Evolutionary conservation across 768 basidiomycete species (phyloP), one percentile per base, ranked within the genome.

Genomic region (Psilocybe azurescens): DNA sequence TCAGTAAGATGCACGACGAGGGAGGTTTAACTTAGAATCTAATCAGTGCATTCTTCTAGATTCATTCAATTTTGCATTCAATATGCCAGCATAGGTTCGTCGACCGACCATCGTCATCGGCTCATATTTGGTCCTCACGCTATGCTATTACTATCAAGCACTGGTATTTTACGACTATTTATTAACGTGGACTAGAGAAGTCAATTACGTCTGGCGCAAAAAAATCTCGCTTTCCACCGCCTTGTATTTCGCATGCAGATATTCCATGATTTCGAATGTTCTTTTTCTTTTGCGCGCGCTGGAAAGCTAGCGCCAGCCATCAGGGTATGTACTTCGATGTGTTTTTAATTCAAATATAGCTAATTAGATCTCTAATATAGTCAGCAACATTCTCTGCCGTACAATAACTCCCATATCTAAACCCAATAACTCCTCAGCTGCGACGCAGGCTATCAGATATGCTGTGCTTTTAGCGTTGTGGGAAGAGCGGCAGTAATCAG

Each of bases 401-500:
- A 7, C 33, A 7, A 36, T 36, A 11, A 36, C 33, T 36, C 11
- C 46, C 28, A 6, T 44, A 20, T 7, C 49, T 56, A 11, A 62
- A 9, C 28, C 24, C 7, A 14, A 9, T 14, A 24, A 20, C 20
- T 52, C 47, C 9, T 41, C 55, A 64, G 63, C 16, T 64, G 63
- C 47, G 36, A 64, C 13, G 32, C 30, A 44, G 63, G 33, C 7
- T 64, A 64, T 57, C 46, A 52, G 29, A 57, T 64, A 1, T 56
- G 63, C 49, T 55, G 38, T 14, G 20, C 58, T 4, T 54, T 64
- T 4, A 64, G 58, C 44, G 53, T 64, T 9, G 5, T 60, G 7
- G 63, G 63, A 32, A 53, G 63, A 24, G 53, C 53, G 5, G 63
- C 51, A 10, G 58, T 64, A 10, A 20, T 64, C 1, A 38, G 63